Percentiles rank a stretch among this genome's conserved stretches.
Conservation (phyloP, 2,329 filamentous ascomycete genomes). For the Aspergillus arachidicola region DNA sequence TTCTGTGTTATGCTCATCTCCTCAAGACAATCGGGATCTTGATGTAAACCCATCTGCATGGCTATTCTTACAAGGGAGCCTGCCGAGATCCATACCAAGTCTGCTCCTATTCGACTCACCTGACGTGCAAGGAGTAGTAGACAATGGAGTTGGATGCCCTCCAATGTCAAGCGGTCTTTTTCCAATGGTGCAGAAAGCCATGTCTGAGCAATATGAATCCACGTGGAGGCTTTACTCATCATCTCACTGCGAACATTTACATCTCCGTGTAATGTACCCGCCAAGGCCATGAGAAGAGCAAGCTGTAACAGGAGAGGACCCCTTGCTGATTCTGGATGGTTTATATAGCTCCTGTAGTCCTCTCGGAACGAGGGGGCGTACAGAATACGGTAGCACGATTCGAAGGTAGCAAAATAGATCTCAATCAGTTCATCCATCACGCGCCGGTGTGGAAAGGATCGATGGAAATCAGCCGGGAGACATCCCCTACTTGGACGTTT, state of each 20-base stretch:
- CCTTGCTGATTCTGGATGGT: constrained; percentile 8
- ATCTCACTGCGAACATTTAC: constrained; percentile 11
- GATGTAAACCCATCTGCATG: constrained; percentile 37
- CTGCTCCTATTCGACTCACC: constrained; percentile 25
- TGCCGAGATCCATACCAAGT: constrained; percentile 38
- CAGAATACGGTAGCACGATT: constrained; percentile 33
- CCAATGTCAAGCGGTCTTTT: constrained; percentile 21
- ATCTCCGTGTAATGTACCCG: constrained; percentile 12
- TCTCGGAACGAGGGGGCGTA: constrained; percentile 27
- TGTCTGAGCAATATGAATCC: constrained; percentile 21
- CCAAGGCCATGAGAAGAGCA: constrained; percentile 26
- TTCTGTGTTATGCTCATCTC: constrained; percentile 19
- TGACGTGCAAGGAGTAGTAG: constrained; percentile 22
- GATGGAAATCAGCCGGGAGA: constrained; percentile 14
- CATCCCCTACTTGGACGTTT: constrained; percentile 20
- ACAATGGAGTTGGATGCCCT: constrained; percentile 23
- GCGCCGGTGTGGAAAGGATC: constrained; percentile 15
- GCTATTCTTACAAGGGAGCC: constrained; percentile 32
- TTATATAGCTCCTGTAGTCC: constrained; percentile 28
- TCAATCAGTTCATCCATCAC: constrained; percentile 20
- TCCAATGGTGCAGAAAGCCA: constrained; percentile 26
- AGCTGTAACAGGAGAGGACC: constrained; percentile 21
- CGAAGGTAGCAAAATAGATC: constrained; percentile 30
- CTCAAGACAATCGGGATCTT: constrained; percentile 29
- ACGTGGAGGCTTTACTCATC: constrained; percentile 8